These are phyloP conservation scores for Eruca vesicaria DNA, from an alignment of 441 rosid genomes.

Conservation along the genomic window DNA sequence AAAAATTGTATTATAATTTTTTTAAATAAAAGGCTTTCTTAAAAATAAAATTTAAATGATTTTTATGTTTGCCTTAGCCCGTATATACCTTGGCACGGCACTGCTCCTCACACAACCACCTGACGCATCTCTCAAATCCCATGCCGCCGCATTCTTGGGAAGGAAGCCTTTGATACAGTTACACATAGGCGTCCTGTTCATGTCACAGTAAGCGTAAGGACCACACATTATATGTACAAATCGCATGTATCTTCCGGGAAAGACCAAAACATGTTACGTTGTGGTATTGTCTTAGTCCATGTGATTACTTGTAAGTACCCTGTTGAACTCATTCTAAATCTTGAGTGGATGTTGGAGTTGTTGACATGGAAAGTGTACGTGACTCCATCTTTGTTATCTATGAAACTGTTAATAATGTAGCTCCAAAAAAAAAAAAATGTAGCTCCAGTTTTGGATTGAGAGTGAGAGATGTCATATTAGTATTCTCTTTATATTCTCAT, in stretches of 20 bases:
- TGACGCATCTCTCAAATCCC: constrained; percentile 61
- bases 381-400: constrained; percentile 38
- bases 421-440: no score
- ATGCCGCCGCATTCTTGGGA: constrained; percentile 51
- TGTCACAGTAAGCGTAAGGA: constrained; percentile 59
- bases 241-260: constrained; percentile 79
- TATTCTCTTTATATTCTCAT: no score
- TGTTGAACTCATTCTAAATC: constrained; percentile 42
- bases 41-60: no score
- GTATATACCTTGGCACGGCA: no score
- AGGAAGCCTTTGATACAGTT: constrained; percentile 58
- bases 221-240: constrained; percentile 49
- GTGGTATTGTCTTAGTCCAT: constrained; percentile 45
- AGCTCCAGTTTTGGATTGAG: constrained; percentile 49
- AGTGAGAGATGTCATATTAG: constrained; percentile 45
- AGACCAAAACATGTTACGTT: constrained; percentile 60
- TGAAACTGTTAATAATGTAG: constrained; percentile 42
- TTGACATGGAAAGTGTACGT: constrained; percentile 43
- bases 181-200: constrained; percentile 60
- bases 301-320: constrained; percentile 40
- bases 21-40: no score
- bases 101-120: constrained; percentile 59
- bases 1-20: no score
- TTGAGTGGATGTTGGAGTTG: constrained; percentile 33
- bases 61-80: no score